These are phyloP conservation scores for Nemania abortiva DNA, from an alignment of 2,329 filamentous ascomycete genomes.

Conservation along the genomic window DNA sequence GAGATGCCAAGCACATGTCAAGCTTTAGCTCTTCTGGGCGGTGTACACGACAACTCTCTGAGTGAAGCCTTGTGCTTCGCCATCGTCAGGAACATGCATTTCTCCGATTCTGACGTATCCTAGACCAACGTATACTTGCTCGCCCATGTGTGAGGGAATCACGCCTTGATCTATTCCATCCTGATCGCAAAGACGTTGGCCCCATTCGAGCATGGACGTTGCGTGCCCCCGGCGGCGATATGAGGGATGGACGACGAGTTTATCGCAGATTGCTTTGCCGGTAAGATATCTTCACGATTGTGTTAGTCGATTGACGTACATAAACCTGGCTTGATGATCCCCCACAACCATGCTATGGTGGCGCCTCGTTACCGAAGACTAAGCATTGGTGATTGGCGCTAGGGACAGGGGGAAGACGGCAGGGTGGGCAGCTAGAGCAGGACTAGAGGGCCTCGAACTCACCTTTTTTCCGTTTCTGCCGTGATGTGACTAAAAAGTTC, in stretches of 20 bases:
- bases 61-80: background rate
- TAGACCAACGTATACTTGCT: constrained; percentile 10
- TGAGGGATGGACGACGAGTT: constrained; percentile 14
- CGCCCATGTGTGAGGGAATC: constrained; percentile 4
- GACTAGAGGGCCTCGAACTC: background rate
- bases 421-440: too few relatives aligned
- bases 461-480: background rate
- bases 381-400: too few relatives aligned
- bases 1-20: background rate
- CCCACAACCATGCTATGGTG: too few relatives aligned
- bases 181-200: constrained; percentile 5
- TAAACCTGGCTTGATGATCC: background rate
- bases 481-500: background rate
- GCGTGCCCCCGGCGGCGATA: constrained; percentile 6
- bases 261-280: constrained; percentile 7
- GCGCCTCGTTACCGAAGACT: too few relatives aligned
- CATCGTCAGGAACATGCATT: constrained; percentile 3
- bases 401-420: too few relatives aligned
- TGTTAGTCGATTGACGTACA: background rate
- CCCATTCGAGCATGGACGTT: constrained; percentile 1
- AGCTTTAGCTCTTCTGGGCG: background rate
- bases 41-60: constrained; percentile 10
- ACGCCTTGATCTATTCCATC: constrained; percentile 8
- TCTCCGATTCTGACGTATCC: background rate
- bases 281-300: constrained; percentile 6